Evolutionary conservation across 495 filamentous ascomycete genomes (phyloP).

Genomic region (Penicillium pulvis): DNA sequence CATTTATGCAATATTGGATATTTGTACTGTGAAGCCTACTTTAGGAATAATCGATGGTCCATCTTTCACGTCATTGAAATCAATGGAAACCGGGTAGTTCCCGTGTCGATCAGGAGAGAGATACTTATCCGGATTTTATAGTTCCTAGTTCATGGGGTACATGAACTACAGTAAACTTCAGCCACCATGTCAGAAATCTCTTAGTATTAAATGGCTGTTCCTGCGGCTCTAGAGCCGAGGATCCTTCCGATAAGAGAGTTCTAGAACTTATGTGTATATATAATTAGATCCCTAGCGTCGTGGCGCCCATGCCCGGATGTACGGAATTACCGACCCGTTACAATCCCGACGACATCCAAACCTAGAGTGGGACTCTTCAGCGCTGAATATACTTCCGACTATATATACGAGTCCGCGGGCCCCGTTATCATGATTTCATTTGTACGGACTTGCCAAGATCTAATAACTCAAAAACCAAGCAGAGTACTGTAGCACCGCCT

Average conservation of each 20-base stretch:
- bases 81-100: background rate
- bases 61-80: background rate
- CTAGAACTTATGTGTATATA: background rate
- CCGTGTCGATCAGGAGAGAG: background rate
- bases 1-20: background rate
- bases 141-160: background rate
- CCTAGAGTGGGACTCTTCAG: background rate
- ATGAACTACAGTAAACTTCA: background rate
- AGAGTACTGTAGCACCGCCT: conserved; percentile 3
- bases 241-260: background rate
- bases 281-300: background rate
- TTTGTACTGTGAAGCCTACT: background rate
- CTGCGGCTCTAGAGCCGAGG: background rate
- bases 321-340: background rate
- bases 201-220: background rate
- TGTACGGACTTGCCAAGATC: background rate
- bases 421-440: background rate
- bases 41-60: background rate
- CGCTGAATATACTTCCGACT: too few relatives aligned
- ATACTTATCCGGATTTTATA: background rate
- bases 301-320: background rate
- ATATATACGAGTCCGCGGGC: too few relatives aligned
- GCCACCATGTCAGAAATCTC: background rate
- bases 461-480: background rate
- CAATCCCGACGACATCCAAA: background rate